Conservation (phyloP, 805 yeast species). For the Sugiyamaella chiloensis region DNA sequence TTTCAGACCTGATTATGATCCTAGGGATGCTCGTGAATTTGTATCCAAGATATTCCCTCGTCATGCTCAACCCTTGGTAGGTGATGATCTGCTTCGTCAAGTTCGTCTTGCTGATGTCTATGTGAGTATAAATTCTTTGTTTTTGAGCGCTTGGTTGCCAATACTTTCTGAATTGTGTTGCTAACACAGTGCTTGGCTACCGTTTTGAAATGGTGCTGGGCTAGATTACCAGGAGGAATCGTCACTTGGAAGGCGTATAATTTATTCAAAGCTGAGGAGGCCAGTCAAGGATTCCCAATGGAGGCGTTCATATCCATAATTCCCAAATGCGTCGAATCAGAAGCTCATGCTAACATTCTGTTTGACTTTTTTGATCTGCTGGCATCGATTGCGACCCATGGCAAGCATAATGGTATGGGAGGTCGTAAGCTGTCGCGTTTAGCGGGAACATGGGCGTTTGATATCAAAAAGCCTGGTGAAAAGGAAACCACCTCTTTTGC, state of each 20-base stretch:
- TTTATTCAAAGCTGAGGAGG: constrained; percentile 60
- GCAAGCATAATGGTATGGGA: constrained; percentile 71
- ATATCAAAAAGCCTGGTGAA: constrained; percentile 30
- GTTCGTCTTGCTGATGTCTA: constrained; percentile 59
- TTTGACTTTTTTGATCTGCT: constrained; percentile 82
- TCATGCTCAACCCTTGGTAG: constrained; percentile 49
- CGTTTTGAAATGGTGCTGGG: constrained; percentile 81
- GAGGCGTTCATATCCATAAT: constrained; percentile 74
- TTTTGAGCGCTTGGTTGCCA: not conserved
- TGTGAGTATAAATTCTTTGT: too few relatives aligned
- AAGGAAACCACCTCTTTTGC: constrained; percentile 47
- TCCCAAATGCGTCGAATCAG: constrained; percentile 80
- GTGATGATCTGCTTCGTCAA: constrained; percentile 42
- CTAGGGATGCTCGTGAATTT: constrained; percentile 51
- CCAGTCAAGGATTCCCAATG: constrained; percentile 61
- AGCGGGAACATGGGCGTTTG: constrained; percentile 89
- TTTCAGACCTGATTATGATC: constrained; percentile 62
- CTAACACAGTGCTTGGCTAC: constrained; percentile 58
- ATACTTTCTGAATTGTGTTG: too few relatives aligned
- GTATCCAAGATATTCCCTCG: constrained; percentile 56
- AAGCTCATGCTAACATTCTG: constrained; percentile 86
- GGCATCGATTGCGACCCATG: constrained; percentile 72
- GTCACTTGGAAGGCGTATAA: constrained; percentile 85
- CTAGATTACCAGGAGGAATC: constrained; percentile 70
- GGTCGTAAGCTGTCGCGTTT: constrained; percentile 77